Percentiles rank a stretch among this genome's conserved stretches.
Evolutionary conservation across 2,329 filamentous ascomycete genomes (phyloP).

Genomic region (Aspergillus pseudoviridinutans): DNA sequence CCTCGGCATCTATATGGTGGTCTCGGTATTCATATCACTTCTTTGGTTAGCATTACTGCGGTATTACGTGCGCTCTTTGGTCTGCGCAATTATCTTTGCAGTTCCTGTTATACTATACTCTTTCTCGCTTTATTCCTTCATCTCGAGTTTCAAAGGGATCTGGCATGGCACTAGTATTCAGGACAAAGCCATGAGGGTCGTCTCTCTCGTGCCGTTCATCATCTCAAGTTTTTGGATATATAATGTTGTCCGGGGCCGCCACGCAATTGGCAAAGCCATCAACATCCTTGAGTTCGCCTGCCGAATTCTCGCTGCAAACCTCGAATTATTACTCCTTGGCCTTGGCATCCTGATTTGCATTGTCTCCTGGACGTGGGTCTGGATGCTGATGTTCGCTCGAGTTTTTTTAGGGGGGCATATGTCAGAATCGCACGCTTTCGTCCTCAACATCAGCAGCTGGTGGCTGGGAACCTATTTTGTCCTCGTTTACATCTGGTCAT

Average conservation of each 20-base stretch:
- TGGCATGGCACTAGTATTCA: conserved; percentile 76
- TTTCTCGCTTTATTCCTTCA: conserved; percentile 86
- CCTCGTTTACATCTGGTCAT: conserved; percentile 91
- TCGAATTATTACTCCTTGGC: conserved; percentile 77
- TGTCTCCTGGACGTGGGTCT: conserved; percentile 89
- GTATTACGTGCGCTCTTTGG: conserved; percentile 81
- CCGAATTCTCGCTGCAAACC: conserved; percentile 78
- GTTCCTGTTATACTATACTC: conserved; percentile 83
- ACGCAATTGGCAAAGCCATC: conserved; percentile 76
- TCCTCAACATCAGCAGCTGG: conserved; percentile 87
- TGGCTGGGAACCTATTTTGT: conserved; percentile 92
- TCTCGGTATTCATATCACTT: conserved; percentile 82
- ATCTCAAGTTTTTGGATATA: conserved; percentile 77
- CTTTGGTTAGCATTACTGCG: conserved; percentile 85
- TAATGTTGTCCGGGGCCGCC: conserved; percentile 73
- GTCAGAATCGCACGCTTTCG: conserved; percentile 59
- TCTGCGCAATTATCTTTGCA: conserved; percentile 73
- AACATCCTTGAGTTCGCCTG: conserved; percentile 90
- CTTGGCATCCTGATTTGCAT: conserved; percentile 71
- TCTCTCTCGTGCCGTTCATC: conserved; percentile 70
- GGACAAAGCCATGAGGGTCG: conserved; percentile 84
- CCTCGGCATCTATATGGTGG: conserved; percentile 82
- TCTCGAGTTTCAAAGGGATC: conserved; percentile 78
- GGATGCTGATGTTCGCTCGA: conserved; percentile 94
- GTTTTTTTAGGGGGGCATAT: conserved; percentile 92